Evolutionary conservation across 2,329 filamentous ascomycete genomes (phyloP).

Genomic region (Atkinsonella hypoxylon): DNA sequence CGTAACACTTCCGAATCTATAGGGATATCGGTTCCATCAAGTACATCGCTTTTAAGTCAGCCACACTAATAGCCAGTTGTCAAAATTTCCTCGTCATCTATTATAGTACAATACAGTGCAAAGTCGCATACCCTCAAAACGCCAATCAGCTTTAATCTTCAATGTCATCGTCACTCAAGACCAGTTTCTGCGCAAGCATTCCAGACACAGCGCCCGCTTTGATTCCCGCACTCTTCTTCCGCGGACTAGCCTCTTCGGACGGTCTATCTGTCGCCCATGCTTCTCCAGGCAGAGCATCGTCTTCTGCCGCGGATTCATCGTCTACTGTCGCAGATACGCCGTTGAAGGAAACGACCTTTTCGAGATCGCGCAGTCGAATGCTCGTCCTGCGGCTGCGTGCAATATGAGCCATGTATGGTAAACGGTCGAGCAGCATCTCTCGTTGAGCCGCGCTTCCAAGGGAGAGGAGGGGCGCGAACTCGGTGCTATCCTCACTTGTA

Average conservation of each 20-base stretch:
- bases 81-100: too few relatives aligned
- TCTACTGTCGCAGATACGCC: constrained; percentile 39
- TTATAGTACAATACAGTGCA: not conserved
- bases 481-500: constrained; percentile 10
- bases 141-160: constrained; percentile 42
- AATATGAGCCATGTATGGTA: constrained; percentile 76
- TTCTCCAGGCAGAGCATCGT: constrained; percentile 30
- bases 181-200: constrained; percentile 50
- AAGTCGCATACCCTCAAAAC: not conserved
- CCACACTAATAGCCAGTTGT: too few relatives aligned
- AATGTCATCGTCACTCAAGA: constrained; percentile 76
- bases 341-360: constrained; percentile 56
- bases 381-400: constrained; percentile 28
- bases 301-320: constrained; percentile 33
- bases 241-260: constrained; percentile 38
- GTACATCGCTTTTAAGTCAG: too few relatives aligned
- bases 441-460: constrained; percentile 54
- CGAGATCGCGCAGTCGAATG: constrained; percentile 44
- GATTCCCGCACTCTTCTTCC: constrained; percentile 32
- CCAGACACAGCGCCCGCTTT: constrained; percentile 25
- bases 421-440: constrained; percentile 70
- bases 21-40: too few relatives aligned
- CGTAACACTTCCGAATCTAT: too few relatives aligned
- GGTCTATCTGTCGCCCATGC: constrained; percentile 52
- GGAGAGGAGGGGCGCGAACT: constrained; percentile 34